Evolutionary conservation across 768 basidiomycete species (phyloP).

Genomic region (Suillus plorans): DNA sequence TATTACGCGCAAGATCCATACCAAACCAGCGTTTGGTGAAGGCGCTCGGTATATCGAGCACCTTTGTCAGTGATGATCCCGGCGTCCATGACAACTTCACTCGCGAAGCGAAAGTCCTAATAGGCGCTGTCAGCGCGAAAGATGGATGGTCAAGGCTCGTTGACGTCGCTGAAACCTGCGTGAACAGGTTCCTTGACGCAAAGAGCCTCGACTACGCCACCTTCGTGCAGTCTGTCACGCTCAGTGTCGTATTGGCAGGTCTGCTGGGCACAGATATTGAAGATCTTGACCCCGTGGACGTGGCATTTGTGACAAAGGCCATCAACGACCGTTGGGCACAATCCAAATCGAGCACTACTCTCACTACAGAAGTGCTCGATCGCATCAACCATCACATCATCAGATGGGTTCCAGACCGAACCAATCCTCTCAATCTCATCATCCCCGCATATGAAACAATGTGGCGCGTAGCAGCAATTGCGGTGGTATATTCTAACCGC

Average conservation of each 20-base stretch:
- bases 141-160: slow-evolving; percentile 17
- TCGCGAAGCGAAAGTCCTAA: slow-evolving; percentile 20
- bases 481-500: slow-evolving; percentile 29
- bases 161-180: slow-evolving; percentile 13
- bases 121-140: slow-evolving; percentile 10
- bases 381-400: slow-evolving; percentile 38
- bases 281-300: slow-evolving; percentile 30
- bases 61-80: slow-evolving; percentile 46
- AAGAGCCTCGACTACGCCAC: slow-evolving; percentile 26
- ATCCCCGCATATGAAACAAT: slow-evolving; percentile 58
- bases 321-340: slow-evolving; percentile 38
- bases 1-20: slow-evolving; percentile 19
- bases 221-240: slow-evolving; percentile 40
- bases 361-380: slow-evolving; percentile 20
- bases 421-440: slow-evolving; percentile 45
- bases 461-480: slow-evolving; percentile 55
- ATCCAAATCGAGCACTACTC: slow-evolving; percentile 39
- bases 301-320: slow-evolving; percentile 33
- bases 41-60: slow-evolving; percentile 40
- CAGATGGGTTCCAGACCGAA: slow-evolving; percentile 35
- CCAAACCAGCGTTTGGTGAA: slow-evolving; percentile 25
- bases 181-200: not conserved
- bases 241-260: slow-evolving; percentile 38
- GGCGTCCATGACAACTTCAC: slow-evolving; percentile 30
- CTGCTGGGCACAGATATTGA: slow-evolving; percentile 34